These are phyloP conservation scores for Boletus bicolor DNA, from an alignment of 768 basidiomycete genomes.

Conservation along the genomic window DNA sequence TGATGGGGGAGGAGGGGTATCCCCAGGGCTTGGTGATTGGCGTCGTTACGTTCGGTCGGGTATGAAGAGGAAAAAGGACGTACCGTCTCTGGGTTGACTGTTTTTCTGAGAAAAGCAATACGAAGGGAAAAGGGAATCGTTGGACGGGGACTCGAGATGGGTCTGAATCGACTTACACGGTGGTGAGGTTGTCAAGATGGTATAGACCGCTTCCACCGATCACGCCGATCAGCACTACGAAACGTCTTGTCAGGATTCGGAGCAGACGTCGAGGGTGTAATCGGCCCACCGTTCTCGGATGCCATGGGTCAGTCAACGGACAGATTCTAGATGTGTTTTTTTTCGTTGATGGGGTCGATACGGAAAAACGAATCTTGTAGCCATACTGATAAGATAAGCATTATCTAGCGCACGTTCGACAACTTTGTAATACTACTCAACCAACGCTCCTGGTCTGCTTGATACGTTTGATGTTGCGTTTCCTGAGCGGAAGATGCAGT, in stretches of 20 bases:
- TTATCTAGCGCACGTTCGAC: neutral
- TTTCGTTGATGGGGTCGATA: neutral
- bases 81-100: slow-evolving; percentile 81
- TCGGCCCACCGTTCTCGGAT: slow-evolving; percentile 17
- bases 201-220: slow-evolving; percentile 94
- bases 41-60: no score
- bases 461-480: no score
- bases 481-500: no score
- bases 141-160: neutral
- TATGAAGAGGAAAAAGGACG: slow-evolving; percentile 19
- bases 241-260: neutral
- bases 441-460: no score
- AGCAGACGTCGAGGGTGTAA: neutral
- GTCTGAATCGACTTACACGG: slow-evolving; percentile 56
- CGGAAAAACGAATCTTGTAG: neutral
- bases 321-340: neutral
- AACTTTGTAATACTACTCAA: neutral
- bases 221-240: slow-evolving; percentile 74
- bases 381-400: slow-evolving; percentile 1
- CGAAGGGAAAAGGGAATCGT: neutral
- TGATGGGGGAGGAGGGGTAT: slow-evolving; percentile 83
- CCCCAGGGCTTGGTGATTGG: slow-evolving; percentile 72
- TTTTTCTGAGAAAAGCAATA: slow-evolving; percentile 49
- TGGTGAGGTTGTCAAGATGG: slow-evolving; percentile 86
- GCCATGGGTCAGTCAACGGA: slow-evolving; percentile 4